A percentile compares a stretch with the other conserved stretches of the same genome.
These are phyloP conservation scores for Podaxis sp. DNA, from an alignment of 768 basidiomycete genomes.

Conservation along the genomic window DNA sequence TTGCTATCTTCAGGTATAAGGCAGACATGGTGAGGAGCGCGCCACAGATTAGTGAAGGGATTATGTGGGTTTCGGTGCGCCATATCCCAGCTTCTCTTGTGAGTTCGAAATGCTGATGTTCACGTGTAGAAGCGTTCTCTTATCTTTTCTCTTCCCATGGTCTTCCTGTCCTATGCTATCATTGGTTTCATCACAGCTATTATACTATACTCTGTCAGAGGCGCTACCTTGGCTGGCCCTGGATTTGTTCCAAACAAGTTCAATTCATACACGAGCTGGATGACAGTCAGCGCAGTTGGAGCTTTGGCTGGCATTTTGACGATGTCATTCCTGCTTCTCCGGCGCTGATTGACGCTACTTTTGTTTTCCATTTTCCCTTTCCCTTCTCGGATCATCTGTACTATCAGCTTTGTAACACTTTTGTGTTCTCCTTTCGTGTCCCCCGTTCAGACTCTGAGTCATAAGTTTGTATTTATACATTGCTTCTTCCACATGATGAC, in stretches of 20 bases:
- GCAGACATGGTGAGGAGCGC: slow-evolving; percentile 52
- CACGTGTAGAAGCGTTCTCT: slow-evolving; percentile 50
- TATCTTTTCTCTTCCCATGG: slow-evolving; percentile 66
- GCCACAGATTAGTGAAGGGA: slow-evolving; percentile 50
- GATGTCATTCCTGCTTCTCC: slow-evolving; percentile 39
- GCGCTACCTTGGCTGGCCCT: slow-evolving; percentile 35
- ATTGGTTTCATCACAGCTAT: slow-evolving; percentile 64
- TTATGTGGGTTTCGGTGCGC: slow-evolving; percentile 45
- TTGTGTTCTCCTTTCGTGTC: neutral
- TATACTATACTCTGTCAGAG: slow-evolving; percentile 62
- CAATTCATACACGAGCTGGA: slow-evolving; percentile 34
- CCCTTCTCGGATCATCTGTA: neutral
- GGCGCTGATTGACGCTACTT: neutral
- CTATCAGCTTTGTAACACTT: neutral
- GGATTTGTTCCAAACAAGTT: neutral
- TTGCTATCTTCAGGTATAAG: slow-evolving; percentile 69
- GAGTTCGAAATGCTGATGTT: neutral
- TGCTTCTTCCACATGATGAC: neutral
- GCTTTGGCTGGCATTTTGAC: slow-evolving; percentile 59
- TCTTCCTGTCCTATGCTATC: slow-evolving; percentile 69
- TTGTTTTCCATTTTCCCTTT: neutral
- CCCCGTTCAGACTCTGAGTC: neutral
- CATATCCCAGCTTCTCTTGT: neutral
- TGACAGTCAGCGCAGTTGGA: slow-evolving; percentile 59
- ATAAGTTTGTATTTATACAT: neutral